Base-by-base conservation (phyloP, 306 rosid species). In the Herpetospermum pedunculosum region DNA sequence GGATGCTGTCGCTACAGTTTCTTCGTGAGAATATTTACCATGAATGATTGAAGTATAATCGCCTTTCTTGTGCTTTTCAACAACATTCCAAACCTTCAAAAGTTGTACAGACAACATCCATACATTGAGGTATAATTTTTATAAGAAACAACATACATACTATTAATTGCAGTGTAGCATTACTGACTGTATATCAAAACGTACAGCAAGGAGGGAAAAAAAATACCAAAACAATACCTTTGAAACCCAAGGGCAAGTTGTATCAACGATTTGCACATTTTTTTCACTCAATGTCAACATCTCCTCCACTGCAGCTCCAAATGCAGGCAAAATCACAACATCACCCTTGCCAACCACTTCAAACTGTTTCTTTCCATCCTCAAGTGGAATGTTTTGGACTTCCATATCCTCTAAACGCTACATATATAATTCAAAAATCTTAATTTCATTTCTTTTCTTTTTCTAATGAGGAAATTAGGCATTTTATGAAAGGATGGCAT, bases 241-340 rank as follows among this genome's bases (percentile, higher is more conserved):
- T 26, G 99, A 84, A 75, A 95, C 99, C 99, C 99, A 91, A 7
- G 99, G 97, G 70, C 99, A 95, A 81, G 97, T 91, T 59, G 99
- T 95, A 80, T 95, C 99, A 76, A 95, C 97, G 38, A 95, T 89
- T 78, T 91, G 97, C 71, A 91, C 96, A 58, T 83, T 81, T 79
- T 86, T 89, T 38, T 88, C 92, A 72, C 85, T 89, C 84, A 95
- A 82, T 70, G 81, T 54, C 87, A 91, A 78, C 99, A 95, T 91
- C 84, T 95, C 99, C 65, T 95, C 99, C 72, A 95, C 97, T 4
- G 87, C 96, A 18, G 99, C 99, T 55, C 99, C 99, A 60, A 95
- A 95, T 67, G 99, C 97, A 60, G 99, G 99, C 89, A 95, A 88
- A 81, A 95, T 80, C 63, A 95, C 99, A 48, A 95, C 97, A 82